Base-by-base conservation (phyloP, 306 rosid species). In the Prunus campanulata region DNA sequence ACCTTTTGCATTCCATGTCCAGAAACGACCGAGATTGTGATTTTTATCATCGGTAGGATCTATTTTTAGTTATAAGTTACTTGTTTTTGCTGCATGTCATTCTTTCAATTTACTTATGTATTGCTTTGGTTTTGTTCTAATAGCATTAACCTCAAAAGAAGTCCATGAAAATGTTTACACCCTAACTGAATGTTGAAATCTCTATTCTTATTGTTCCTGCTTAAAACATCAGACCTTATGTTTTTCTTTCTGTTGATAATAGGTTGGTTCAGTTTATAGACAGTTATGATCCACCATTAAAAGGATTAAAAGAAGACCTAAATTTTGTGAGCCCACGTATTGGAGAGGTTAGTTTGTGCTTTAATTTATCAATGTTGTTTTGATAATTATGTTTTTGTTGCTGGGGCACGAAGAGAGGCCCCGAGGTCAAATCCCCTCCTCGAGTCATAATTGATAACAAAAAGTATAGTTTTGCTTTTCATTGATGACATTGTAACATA, bases 301-400 rank as follows among this genome's bases (percentile, higher is more conserved):
- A 90, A 92, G 99, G 99, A 71, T 85, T 95, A 79, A 96, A 95
- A 56, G 99, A 95, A 83, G 99, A 95, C 82, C 87, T 95, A 51
- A 95, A 92, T 86, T 92, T 92, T 84, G 99, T 95, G 83, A 92
- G 99, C 90, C 99, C 97, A 55, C 96, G 99, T 66, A 95, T 95
- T 80, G 99, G 99, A 87, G 99, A 95, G 99, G 99, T 95, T 80
- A 90, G 60, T 82, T 66, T 74, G 69, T 77, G 70, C 87, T 84
- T 84, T 68, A 29, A 54, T 73, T 46, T 39, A 59, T 80, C 54
- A 52, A 65, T 57, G 27, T 74, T 56, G n/a, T 61, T 22, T 32
- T 19, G 7, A 18, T 65, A 39, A 39, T 42, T 67, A 42, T 56
- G 15, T 12, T 71, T 55, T 55, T 13, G 30, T 67, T 30, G 30